Base-by-base conservation (phyloP, 306 rosid species). In the Vicia faba region DNA sequence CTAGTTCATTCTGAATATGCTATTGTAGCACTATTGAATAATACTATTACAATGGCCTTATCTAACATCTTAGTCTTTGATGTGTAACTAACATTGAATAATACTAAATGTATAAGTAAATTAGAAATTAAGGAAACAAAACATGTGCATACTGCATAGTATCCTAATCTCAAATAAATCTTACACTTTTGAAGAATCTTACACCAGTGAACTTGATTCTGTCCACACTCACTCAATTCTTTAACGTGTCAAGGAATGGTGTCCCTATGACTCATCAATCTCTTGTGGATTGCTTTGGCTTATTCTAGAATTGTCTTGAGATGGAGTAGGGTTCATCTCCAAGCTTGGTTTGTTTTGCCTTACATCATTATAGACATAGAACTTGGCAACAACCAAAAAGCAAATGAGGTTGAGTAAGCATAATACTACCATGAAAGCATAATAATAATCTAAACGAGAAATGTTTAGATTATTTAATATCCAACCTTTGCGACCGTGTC, bases 401-500 rank as follows among this genome's bases (percentile, higher is more conserved):
- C 82, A 84, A 48, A 91, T 57, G 28, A 82, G 75, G 78, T 91
- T 91, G 55, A 88, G 35, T 43, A 75, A 60, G 76, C 88, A 76
- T 29, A 88, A 41, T n/a, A 64, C 23, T 9, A 85, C 87, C 82
- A 88, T 51, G 71, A 88, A 77, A 28, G 92, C 89, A 50, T 81
- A 88, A 39, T 78, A 86, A 28, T 91, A 82, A 72, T 86, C 89
- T 33, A 86, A 66, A 76, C 41, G 95, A 4, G 95, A 88, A 3
- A 72, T 60, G 35, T 53, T 53, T 23, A 53, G 15, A 53, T 53
- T 53, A 53, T 53, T 84, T 84, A 81, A 72, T 79, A 91, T 56
- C 96, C 97, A 88, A 61, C 92, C 85, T 65, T 50, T 74, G 13
- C 68, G 79, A 46, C 84, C 84, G 9, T 80, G 6, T 69, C 81